Evolutionary conservation across 2,329 filamentous ascomycete genomes (phyloP).

Genomic region (Chaetomiaceae sp.): DNA sequence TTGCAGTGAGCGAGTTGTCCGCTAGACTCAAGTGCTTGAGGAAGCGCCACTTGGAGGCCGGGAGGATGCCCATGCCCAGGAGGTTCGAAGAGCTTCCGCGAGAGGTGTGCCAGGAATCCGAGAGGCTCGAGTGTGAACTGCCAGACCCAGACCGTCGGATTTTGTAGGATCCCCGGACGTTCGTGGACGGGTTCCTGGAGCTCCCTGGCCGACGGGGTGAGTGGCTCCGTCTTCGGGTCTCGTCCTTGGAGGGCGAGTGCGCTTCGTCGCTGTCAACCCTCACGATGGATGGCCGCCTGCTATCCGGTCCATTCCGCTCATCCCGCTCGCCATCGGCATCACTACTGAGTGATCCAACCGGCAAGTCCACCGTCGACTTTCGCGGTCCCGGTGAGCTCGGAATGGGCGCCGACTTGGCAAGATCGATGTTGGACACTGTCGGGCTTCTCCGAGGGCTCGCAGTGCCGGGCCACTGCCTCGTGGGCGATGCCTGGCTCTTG

Average conservation of each 20-base stretch:
- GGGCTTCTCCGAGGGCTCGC: slow-evolving; percentile 59
- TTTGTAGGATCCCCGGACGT: slow-evolving; percentile 65
- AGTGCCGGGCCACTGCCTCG: slow-evolving; percentile 59
- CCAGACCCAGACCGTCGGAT: slow-evolving; percentile 84
- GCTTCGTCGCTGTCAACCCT: slow-evolving; percentile 47
- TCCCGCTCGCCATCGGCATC: slow-evolving; percentile 46
- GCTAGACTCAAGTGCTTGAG: slow-evolving; percentile 85
- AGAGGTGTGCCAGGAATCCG: slow-evolving; percentile 60
- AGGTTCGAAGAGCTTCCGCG: slow-evolving; percentile 76
- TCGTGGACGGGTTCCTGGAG: slow-evolving; percentile 66
- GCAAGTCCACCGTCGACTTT: slow-evolving; percentile 45
- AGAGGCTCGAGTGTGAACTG: slow-evolving; percentile 80
- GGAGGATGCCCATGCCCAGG: slow-evolving; percentile 65
- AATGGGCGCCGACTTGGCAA: slow-evolving; percentile 64
- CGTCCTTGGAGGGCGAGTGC: slow-evolving; percentile 40
- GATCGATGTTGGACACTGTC: slow-evolving; percentile 59
- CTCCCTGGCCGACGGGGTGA: slow-evolving; percentile 75
- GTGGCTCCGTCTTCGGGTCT: slow-evolving; percentile 62
- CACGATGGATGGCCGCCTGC: slow-evolving; percentile 42
- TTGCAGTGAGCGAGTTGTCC: slow-evolving; percentile 82
- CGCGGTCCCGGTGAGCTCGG: slow-evolving; percentile 58
- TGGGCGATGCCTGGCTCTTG: slow-evolving; percentile 77
- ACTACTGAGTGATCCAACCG: slow-evolving; percentile 56
- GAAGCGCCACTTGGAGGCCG: slow-evolving; percentile 90
- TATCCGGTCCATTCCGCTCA: slow-evolving; percentile 33